Base-by-base conservation (phyloP, 768 basidiomycete species). In the Rhodotorula kratochvilovae region DNA sequence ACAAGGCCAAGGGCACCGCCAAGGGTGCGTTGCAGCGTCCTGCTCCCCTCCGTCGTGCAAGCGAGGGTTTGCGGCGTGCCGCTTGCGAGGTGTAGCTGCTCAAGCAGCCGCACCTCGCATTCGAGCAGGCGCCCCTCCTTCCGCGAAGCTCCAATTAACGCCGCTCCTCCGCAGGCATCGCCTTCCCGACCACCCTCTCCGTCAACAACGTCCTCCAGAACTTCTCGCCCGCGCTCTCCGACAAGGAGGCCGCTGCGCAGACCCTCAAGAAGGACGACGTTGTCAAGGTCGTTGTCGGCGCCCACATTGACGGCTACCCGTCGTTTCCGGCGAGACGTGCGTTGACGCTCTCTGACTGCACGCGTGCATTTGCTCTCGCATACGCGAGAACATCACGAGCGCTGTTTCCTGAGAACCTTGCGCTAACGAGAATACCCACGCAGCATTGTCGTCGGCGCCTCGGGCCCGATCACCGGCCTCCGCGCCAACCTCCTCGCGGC, bases 251-350 rank as follows among this genome's bases (percentile, higher is more conserved):
- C 33, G 66, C 78, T 27, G 72, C 73, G 33, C 68, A 81, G 80
- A 85, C 81, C 61, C 85, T 94, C 74, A 86, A 86, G 36, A 89
- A 92, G 73, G 87, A 87, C 70, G 96, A 99, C 80, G 87, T 99
- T 68, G 95, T 98, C 76, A 98, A 97, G 83, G 82, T 99, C 73
- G 91, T 94, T 81, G 85, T 98, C 70, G 96, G 96, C 57, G 93
- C 94, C 29, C 96, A 99, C 79, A 92, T 99, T 81, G 95, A 98
- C 80, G 96, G 96, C 67, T 97, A 90, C 81, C 93, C 29, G 87
- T 92, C 64, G 88, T 96, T 80, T 87, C 87, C 79, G 96, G 92
- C 45, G 96, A 99, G 81, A 97, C 95, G 63, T 74, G 45, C 60
- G 75, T 73, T 23, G 29, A 29, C 53, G 1, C 2, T 12, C 36